Evolutionary conservation across 345 rosid species (phyloP).

Genomic region (Raphanus sativus): DNA sequence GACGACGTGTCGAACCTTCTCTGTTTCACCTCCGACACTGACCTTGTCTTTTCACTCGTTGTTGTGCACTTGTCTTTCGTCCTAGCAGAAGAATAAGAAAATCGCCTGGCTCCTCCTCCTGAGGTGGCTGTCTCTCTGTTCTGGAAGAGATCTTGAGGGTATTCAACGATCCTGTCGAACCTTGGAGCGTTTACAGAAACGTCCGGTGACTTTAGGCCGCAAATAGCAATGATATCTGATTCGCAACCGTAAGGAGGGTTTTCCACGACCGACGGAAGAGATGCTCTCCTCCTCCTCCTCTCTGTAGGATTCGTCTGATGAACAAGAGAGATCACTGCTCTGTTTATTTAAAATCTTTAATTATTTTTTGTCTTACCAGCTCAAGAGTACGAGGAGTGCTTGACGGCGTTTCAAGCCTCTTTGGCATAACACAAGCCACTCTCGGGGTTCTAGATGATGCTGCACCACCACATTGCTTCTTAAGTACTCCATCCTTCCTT

Average conservation of each 20-base stretch:
- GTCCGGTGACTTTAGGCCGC: slow-evolving; percentile 55
- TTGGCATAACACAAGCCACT: slow-evolving; percentile 38
- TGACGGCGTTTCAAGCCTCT: slow-evolving; percentile 46
- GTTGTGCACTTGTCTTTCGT: slow-evolving; percentile 81
- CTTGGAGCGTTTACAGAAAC: slow-evolving; percentile 90
- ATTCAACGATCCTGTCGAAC: slow-evolving; percentile 86
- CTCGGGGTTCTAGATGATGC: slow-evolving; percentile 46
- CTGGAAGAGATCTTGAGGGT: slow-evolving; percentile 54
- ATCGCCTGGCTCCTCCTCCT: slow-evolving; percentile 45
- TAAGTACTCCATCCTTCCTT: slow-evolving; percentile 23
- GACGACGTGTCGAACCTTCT: slow-evolving; percentile 86
- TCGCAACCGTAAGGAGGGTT: slow-evolving; percentile 42
- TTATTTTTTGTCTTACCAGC: slow-evolving; percentile 14
- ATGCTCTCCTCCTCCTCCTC: slow-evolving; percentile 60
- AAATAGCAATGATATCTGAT: slow-evolving; percentile 38
- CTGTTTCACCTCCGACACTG: slow-evolving; percentile 51
- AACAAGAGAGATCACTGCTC: slow-evolving; percentile 20
- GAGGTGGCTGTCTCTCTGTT: slow-evolving; percentile 39
- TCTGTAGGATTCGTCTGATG: slow-evolving; percentile 48
- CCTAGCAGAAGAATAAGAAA: slow-evolving; percentile 35
- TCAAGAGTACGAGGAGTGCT: slow-evolving; percentile 43
- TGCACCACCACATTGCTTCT: slow-evolving; percentile 35
- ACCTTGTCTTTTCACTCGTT: slow-evolving; percentile 37
- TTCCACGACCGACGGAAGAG: slow-evolving; percentile 62
- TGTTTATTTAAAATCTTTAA: background rate